These are phyloP conservation scores for Stenogyne calaminthoides DNA, from an alignment of 305 asterid species.

Conservation along the genomic window DNA sequence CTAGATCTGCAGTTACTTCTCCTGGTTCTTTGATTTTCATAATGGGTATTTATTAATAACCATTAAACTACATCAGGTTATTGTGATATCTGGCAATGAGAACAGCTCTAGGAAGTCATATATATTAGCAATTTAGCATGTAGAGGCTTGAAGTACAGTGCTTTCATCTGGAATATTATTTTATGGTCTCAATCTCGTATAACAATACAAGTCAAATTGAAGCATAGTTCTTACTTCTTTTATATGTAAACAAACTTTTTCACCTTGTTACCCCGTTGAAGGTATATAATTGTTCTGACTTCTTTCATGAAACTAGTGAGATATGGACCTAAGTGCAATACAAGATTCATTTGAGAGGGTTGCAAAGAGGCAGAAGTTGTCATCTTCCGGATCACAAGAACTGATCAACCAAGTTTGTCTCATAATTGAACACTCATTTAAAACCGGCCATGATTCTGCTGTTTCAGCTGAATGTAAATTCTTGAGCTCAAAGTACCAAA, in stretches of 20 bases:
- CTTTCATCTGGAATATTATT: constrained; percentile 8
- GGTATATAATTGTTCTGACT: constrained; percentile 8
- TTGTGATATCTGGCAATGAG: background rate
- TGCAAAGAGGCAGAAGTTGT: constrained; percentile 55
- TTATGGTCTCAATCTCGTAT: background rate
- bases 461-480: constrained; percentile 38
- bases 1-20: background rate
- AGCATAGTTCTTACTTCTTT: background rate
- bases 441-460: constrained; percentile 34
- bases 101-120: background rate
- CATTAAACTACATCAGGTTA: background rate
- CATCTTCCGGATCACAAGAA: constrained; percentile 47
- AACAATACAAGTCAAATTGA: background rate
- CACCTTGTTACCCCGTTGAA: background rate
- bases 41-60: background rate
- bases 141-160: background rate
- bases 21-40: background rate
- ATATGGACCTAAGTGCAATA: constrained; percentile 49
- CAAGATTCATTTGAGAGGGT: constrained; percentile 56
- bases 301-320: constrained; percentile 29
- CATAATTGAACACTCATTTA: constrained; percentile 54
- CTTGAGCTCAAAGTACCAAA: constrained; percentile 54
- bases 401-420: constrained; percentile 48
- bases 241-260: background rate
- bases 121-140: background rate